These are phyloP conservation scores for Elongisporangium prolatum DNA, from an alignment of 352 stramenopile species.

Conservation along the genomic window DNA sequence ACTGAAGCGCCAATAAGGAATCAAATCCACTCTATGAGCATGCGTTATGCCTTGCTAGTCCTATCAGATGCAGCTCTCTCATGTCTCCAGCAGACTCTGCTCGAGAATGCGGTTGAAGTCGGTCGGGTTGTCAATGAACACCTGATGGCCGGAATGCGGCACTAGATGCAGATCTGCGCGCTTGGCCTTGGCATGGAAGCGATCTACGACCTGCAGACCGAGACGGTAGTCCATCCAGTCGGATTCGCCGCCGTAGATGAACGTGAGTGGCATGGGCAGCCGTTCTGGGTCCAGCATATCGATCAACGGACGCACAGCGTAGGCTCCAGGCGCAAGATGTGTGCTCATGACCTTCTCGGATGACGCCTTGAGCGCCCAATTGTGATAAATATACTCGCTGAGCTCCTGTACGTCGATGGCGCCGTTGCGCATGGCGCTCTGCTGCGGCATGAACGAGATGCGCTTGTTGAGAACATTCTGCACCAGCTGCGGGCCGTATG, in stretches of 20 bases:
- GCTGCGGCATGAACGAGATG: conserved; percentile 71
- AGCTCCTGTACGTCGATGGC: conserved; percentile 56
- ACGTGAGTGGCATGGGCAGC: conserved; percentile 76
- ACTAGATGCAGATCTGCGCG: conserved; percentile 54
- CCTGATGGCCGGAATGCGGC: conserved; percentile 65
- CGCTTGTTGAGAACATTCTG: conserved; percentile 55
- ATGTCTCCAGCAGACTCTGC: conserved; percentile 17
- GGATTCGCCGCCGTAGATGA: conserved; percentile 74
- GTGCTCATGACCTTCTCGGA: conserved; percentile 73
- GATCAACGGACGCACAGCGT: conserved; percentile 61
- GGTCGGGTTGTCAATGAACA: conserved; percentile 77
- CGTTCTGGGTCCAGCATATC: conserved; percentile 49
- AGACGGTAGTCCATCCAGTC: conserved; percentile 87
- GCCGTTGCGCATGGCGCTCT: conserved; percentile 64
- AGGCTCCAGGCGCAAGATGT: conserved; percentile 63
- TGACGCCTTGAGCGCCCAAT: conserved; percentile 76
- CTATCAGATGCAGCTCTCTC: no score
- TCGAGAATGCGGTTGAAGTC: conserved; percentile 68
- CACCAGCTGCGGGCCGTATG: conserved; percentile 76
- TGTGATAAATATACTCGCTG: conserved; percentile 81
- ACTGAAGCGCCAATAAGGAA: conserved; percentile 10
- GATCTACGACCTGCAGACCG: conserved; percentile 54
- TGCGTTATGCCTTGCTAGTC: no score
- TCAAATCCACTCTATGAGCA: conserved; percentile 1
- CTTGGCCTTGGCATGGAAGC: conserved; percentile 28